Percentiles rank a stretch among this genome's conserved stretches.
These are phyloP conservation scores for Aspergillus cristatus DNA, from an alignment of 495 filamentous ascomycete species.

Conservation along the genomic window DNA sequence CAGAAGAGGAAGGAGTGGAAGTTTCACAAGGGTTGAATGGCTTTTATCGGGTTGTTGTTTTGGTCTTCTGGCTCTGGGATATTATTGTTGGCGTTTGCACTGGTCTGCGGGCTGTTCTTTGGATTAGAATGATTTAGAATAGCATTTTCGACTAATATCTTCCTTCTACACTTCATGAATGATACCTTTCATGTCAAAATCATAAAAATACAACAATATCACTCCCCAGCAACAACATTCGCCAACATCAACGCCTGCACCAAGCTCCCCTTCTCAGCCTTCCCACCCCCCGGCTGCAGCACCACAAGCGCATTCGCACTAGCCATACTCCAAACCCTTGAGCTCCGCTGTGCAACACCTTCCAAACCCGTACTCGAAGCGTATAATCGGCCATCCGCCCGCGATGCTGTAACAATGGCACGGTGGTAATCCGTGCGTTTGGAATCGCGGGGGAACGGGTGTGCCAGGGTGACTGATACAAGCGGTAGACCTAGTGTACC, in stretches of 20 bases:
- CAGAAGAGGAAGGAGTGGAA: slow-evolving; percentile 57
- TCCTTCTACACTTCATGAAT: too few species aligned
- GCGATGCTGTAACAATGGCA: slow-evolving; percentile 50
- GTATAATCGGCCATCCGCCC: slow-evolving; percentile 56
- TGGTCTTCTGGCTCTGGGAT: background rate
- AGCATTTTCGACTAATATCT: too few species aligned
- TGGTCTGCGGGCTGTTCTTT: background rate
- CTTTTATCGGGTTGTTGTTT: background rate
- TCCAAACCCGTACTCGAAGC: slow-evolving; percentile 73
- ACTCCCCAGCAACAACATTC: slow-evolving; percentile 21
- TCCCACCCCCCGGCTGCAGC: slow-evolving; percentile 50
- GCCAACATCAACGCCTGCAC: slow-evolving; percentile 58
- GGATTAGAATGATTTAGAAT: too few species aligned
- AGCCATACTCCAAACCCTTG: slow-evolving; percentile 75
- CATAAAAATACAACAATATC: too few species aligned
- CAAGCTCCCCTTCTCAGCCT: slow-evolving; percentile 41
- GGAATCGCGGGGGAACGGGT: slow-evolving; percentile 63
- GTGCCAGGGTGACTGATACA: slow-evolving; percentile 59
- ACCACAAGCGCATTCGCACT: slow-evolving; percentile 80
- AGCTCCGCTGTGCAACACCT: slow-evolving; percentile 65
- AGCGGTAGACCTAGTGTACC: slow-evolving; percentile 50
- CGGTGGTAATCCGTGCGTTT: slow-evolving; percentile 82
- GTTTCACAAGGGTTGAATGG: slow-evolving; percentile 19
- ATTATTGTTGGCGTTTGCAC: background rate
- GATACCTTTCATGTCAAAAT: too few species aligned